Conservation (phyloP, 345 rosid species). For the Brassica juncea region DNA sequence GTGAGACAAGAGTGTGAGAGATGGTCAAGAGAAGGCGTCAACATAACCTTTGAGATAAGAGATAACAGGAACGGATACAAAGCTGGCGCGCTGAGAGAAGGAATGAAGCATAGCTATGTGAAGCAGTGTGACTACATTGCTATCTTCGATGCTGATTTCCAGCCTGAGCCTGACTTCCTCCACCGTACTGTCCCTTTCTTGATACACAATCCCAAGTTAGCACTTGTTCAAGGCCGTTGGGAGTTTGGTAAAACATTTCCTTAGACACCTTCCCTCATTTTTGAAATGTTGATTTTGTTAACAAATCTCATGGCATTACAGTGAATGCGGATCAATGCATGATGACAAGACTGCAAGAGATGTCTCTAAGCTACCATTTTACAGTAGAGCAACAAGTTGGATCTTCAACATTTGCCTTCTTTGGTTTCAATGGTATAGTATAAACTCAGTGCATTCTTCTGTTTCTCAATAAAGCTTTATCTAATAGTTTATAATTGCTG, state of each 20-base stretch:
- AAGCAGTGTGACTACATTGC: slow-evolving; percentile 44
- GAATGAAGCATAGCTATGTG: slow-evolving; percentile 44
- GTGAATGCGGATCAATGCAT: slow-evolving; percentile 60
- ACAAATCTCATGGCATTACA: slow-evolving; percentile 17
- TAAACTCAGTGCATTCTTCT: not conserved
- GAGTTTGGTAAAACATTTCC: slow-evolving; percentile 36
- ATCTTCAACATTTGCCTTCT: slow-evolving; percentile 54
- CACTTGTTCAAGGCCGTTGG: slow-evolving; percentile 46
- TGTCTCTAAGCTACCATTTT: slow-evolving; percentile 60
- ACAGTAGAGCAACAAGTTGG: slow-evolving; percentile 60
- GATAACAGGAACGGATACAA: slow-evolving; percentile 45
- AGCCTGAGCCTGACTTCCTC: slow-evolving; percentile 45
- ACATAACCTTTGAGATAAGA: slow-evolving; percentile 43
- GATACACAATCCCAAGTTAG: slow-evolving; percentile 42
- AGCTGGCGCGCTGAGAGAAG: slow-evolving; percentile 43
- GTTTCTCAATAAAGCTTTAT: not conserved
- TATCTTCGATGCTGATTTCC: slow-evolving; percentile 46
- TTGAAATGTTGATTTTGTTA: slow-evolving; percentile 7
- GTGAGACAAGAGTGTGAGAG: slow-evolving; percentile 40
- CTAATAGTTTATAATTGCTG: slow-evolving; percentile 13
- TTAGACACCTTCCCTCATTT: not conserved
- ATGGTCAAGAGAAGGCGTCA: slow-evolving; percentile 41
- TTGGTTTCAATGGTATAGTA: slow-evolving; percentile 50
- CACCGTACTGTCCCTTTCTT: slow-evolving; percentile 42
- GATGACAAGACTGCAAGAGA: slow-evolving; percentile 59